Evolutionary conservation across 441 rosid genomes (phyloP).

Genomic region (Mallotus repandus): DNA sequence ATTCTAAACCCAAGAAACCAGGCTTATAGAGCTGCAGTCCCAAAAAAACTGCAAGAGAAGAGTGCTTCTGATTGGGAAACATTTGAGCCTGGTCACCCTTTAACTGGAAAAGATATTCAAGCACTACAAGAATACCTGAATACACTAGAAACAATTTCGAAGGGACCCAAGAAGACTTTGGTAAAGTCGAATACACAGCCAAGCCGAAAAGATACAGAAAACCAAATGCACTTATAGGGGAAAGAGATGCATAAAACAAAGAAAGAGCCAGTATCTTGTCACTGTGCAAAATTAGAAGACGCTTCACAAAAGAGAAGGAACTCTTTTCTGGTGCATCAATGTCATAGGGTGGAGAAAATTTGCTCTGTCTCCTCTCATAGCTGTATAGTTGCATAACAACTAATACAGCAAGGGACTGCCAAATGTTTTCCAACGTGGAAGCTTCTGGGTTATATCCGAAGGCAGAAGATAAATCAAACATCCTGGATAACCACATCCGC

Average conservation of each 20-base stretch:
- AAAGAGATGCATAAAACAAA: constrained; percentile 81
- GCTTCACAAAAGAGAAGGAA: constrained; percentile 56
- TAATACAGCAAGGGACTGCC: constrained; percentile 93
- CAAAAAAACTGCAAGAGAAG: constrained; percentile 57
- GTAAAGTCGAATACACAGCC: constrained; percentile 71
- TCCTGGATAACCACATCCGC: constrained; percentile 65
- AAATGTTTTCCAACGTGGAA: constrained; percentile 69
- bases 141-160: constrained; percentile 74
- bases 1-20: constrained; percentile 85
- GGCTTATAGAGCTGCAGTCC: constrained; percentile 69
- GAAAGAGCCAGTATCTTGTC: constrained; percentile 76
- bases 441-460: constrained; percentile 74
- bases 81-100: constrained; percentile 82
- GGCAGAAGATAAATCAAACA: constrained; percentile 65
- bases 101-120: constrained; percentile 92
- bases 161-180: constrained; percentile 82
- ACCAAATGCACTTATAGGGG: constrained; percentile 82
- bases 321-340: constrained; percentile 48
- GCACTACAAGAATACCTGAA: constrained; percentile 67
- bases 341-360: constrained; percentile 44
- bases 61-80: constrained; percentile 86
- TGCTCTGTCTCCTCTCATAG: constrained; percentile 91
- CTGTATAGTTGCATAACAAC: constrained; percentile 97
- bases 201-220: constrained; percentile 79
- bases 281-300: constrained; percentile 86